Conservation (phyloP, 163 green algal species). For the Chlamydomonas reinhardtii region DNA sequence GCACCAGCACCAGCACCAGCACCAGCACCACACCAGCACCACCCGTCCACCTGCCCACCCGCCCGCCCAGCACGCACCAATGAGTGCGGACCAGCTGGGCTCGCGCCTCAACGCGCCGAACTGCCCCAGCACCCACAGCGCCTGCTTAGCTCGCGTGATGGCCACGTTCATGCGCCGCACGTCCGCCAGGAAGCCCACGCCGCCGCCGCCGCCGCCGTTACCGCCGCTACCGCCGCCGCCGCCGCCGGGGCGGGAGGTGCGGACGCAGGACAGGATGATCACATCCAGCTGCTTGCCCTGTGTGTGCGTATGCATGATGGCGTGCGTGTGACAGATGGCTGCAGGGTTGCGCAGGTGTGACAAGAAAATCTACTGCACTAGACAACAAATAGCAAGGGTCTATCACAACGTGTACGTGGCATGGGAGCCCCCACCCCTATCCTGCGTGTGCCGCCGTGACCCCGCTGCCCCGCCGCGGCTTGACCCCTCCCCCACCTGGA, state of each 20-base stretch:
- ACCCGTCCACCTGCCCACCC: not conserved
- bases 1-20: too few species aligned
- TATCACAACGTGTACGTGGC: too few species aligned
- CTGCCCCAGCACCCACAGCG: constrained; percentile 88
- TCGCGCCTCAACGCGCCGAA: constrained; percentile 72
- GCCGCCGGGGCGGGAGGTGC: constrained; percentile 54
- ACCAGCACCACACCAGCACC: too few species aligned
- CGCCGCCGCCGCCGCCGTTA: constrained; percentile 11
- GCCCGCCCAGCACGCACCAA: constrained; percentile 69
- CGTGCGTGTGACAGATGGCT: too few species aligned
- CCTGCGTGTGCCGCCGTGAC: too few species aligned
- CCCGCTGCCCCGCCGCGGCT: too few species aligned
- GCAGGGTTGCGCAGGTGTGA: too few species aligned
- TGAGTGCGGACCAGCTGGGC: constrained; percentile 79
- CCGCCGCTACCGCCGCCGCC: not conserved
- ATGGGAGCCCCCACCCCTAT: too few species aligned
- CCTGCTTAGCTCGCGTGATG: constrained; percentile 84
- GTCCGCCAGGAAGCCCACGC: constrained; percentile 89
- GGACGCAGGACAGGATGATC: constrained; percentile 94
- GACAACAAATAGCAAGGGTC: too few species aligned
- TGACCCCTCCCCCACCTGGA: constrained; percentile 62
- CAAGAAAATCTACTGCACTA: too few species aligned
- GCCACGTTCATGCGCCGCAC: constrained; percentile 94
- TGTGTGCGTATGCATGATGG: too few species aligned
- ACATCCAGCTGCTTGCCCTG: constrained; percentile 96